These are phyloP conservation scores for Odonthalia washingtoniensis DNA, from an alignment of 31 red algal species.

Conservation along the genomic window DNA sequence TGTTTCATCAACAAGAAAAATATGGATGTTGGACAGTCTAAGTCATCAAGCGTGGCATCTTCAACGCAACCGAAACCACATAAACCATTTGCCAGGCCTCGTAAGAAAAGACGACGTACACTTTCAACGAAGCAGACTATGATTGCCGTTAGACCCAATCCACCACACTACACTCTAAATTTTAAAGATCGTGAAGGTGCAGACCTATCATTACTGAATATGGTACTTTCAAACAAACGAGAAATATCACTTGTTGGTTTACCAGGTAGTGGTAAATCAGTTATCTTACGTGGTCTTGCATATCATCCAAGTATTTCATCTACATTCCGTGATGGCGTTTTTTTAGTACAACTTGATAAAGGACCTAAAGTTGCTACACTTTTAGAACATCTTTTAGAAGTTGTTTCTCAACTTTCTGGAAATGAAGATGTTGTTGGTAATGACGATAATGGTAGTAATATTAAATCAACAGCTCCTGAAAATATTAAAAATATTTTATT, in stretches of 20 bases:
- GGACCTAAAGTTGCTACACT: constrained; percentile 4
- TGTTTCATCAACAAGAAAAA: too few relatives aligned
- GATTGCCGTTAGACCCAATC: constrained; percentile 41
- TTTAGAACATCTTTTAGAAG: constrained; percentile 44
- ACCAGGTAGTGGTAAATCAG: constrained; percentile 64
- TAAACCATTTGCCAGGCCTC: constrained; percentile 47
- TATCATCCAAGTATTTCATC: constrained; percentile 24
- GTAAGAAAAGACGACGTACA: constrained; percentile 29
- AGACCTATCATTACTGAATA: constrained; percentile 14
- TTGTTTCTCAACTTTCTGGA: constrained; percentile 18
- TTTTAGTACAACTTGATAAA: constrained; percentile 31
- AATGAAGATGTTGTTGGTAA: constrained; percentile 13
- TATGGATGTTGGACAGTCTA: constrained; percentile 44
- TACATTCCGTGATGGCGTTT: constrained; percentile 55
- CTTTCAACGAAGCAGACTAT: constrained; percentile 2
- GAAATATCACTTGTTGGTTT: constrained; percentile 44
- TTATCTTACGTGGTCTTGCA: constrained; percentile 53
- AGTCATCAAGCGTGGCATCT: background rate
- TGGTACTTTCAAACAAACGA: constrained; percentile 49
- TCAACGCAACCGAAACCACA: background rate
- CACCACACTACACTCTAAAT: constrained; percentile 41
- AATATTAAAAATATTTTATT: background rate
- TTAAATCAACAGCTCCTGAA: background rate
- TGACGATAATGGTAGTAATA: background rate
- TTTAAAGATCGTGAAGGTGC: constrained; percentile 29